Percentiles rank a stretch among this genome's conserved stretches.
Conservation (phyloP, 1,284 basidiomycete genomes). For the Fistulinella cinereoalba region DNA sequence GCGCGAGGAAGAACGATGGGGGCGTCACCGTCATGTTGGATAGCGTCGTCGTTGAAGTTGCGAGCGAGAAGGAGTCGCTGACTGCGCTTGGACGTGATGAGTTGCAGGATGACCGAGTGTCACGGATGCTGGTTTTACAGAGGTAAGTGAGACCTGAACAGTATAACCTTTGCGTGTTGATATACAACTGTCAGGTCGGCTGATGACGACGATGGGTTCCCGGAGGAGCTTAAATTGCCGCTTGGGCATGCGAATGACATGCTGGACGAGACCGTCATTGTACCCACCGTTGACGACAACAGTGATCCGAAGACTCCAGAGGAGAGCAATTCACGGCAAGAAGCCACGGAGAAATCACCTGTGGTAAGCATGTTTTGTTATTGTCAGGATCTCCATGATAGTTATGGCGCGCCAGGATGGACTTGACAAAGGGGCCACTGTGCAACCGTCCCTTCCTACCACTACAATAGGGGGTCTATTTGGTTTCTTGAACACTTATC, state of each 20-base stretch:
- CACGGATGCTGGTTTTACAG: slow-evolving; percentile 60
- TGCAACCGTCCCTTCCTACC: slow-evolving; percentile 13
- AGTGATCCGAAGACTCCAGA: slow-evolving; percentile 34
- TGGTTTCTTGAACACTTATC: slow-evolving; percentile 47
- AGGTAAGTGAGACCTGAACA: slow-evolving; percentile 43
- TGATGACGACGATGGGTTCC: slow-evolving; percentile 47
- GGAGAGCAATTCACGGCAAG: slow-evolving; percentile 23
- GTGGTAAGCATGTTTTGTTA: slow-evolving; percentile 17
- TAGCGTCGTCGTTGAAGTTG: slow-evolving; percentile 51
- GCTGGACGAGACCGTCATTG: slow-evolving; percentile 39
- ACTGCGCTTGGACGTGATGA: slow-evolving; percentile 68
- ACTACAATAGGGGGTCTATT: slow-evolving; percentile 35
- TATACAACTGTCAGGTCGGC: slow-evolving; percentile 14
- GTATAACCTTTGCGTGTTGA: slow-evolving; percentile 8
- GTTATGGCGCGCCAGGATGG: slow-evolving; percentile 19
- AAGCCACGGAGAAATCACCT: slow-evolving; percentile 18
- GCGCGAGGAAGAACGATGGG: slow-evolving; percentile 28
- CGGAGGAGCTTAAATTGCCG: slow-evolving; percentile 59
- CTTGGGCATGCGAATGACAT: slow-evolving; percentile 61
- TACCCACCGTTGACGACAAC: slow-evolving; percentile 20
- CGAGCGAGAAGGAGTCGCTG: slow-evolving; percentile 74
- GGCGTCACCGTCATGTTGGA: slow-evolving; percentile 48
- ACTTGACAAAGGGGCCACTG: slow-evolving; percentile 25
- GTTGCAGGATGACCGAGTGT: slow-evolving; percentile 62
- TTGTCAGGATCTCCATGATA: slow-evolving; percentile 5